phyloP scores from a whole-genome alignment of 495 filamentous ascomycete genomes.

The Talaromyces proteolyticus region DNA sequence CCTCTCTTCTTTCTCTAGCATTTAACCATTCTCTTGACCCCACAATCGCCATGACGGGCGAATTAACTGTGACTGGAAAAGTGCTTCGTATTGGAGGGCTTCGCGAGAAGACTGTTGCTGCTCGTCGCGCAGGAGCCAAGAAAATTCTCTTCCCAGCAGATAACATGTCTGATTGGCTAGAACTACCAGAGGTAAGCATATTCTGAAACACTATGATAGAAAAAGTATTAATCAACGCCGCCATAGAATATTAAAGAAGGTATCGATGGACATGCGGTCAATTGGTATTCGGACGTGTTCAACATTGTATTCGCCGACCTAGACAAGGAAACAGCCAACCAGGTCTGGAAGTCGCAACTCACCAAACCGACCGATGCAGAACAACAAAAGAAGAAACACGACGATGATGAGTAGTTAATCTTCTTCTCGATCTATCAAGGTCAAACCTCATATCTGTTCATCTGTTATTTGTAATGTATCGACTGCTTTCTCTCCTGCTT shows the following conservation, averaged over 20 bases:
- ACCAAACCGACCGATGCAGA: conserved; percentile 37
- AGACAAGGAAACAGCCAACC: conserved; percentile 65
- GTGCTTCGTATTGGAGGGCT: conserved; percentile 93
- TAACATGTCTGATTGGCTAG: conserved; percentile 94
- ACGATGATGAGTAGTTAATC: neutral
- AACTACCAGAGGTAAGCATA: conserved; percentile 78
- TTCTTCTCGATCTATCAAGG: neutral
- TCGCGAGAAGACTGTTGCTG: conserved; percentile 98
- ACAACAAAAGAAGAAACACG: conserved; percentile 4
- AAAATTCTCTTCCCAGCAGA: conserved; percentile 94
- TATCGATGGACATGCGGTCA: conserved; percentile 80
- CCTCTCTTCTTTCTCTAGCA: conserved; percentile 78
- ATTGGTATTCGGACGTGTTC: conserved; percentile 95
- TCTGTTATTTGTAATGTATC: neutral
- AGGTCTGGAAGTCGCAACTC: conserved; percentile 66
- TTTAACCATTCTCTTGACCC: conserved; percentile 72
- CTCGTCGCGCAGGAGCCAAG: conserved; percentile 85
- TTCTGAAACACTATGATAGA: conserved; percentile 21
- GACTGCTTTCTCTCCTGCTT: too few species aligned
- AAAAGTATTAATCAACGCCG: conserved; percentile 3
- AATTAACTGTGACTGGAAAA: conserved; percentile 96
- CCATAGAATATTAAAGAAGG: conserved; percentile 98
- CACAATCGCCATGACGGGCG: conserved; percentile 96
- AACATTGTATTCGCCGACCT: conserved; percentile 82
- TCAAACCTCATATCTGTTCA: too few species aligned